These are phyloP conservation scores for Boletus rex-veris DNA, from an alignment of 768 basidiomycete genomes.

Conservation along the genomic window DNA sequence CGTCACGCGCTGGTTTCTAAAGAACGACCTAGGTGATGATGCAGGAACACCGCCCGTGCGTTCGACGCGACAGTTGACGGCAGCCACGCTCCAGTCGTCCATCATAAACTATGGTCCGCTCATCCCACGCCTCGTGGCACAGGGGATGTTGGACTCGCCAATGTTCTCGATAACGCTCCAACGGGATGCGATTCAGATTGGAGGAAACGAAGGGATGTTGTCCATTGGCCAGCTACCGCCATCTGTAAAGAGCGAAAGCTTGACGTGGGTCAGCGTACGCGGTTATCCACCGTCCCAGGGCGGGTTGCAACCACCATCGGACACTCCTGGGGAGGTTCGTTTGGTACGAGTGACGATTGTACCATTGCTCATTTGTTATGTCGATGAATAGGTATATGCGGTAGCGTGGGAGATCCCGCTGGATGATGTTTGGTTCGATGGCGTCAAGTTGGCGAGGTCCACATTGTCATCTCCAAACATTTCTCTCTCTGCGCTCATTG, in stretches of 20 bases:
- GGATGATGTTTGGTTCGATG: conserved; percentile 72
- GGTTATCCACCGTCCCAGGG: conserved; percentile 48
- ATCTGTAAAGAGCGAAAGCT: conserved; percentile 41
- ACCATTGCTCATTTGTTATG: background rate
- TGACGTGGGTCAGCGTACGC: conserved; percentile 68
- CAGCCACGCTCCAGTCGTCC: conserved; percentile 37
- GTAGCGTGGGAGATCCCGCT: conserved; percentile 70
- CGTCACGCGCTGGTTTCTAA: conserved; percentile 20
- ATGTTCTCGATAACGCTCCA: conserved; percentile 63
- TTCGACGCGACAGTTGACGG: conserved; percentile 10
- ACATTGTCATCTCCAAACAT: conserved; percentile 45
- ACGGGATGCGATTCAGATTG: conserved; percentile 63
- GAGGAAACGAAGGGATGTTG: conserved; percentile 62
- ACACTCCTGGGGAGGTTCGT: conserved; percentile 59
- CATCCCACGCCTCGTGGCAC: conserved; percentile 43
- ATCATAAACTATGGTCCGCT: conserved; percentile 44
- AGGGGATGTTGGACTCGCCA: conserved; percentile 36
- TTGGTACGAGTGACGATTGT: background rate
- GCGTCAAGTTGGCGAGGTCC: conserved; percentile 55
- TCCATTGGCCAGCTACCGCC: conserved; percentile 64
- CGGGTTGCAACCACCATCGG: conserved; percentile 52
- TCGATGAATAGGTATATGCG: conserved; percentile 46
- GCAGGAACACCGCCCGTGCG: background rate
- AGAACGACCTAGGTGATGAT: background rate
- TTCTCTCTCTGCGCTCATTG: conserved; percentile 60